Base-by-base conservation (phyloP, 2,329 filamentous ascomycete genomes). In the Fonsecaea pedrosoi region DNA sequence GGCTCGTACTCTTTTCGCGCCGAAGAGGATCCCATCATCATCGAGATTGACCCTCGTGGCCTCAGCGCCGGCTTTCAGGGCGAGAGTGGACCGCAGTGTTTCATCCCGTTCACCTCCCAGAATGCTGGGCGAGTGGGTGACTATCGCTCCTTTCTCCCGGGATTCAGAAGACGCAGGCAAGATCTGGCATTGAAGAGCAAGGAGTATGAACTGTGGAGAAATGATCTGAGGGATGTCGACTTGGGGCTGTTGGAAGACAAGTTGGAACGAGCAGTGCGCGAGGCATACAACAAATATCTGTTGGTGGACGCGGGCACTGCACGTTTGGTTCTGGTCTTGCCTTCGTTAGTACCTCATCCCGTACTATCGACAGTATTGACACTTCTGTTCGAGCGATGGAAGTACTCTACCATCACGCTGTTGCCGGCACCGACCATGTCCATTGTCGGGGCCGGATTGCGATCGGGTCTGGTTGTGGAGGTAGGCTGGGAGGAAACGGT, bases 401-500 rank as follows among this genome's bases (percentile, higher is more conserved):
- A 94, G 71, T 86, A 90, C 15, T 91, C 94, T 0, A 89, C 87
- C 25, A 86, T 98, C 70, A 94, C 92, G 2, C 83, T 99, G 50
- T 82, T 97, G 74, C 92, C 93, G 0, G 86, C 87, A 0, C 87
- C 94, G 0, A 85, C 92, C 21, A 89, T 95, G 78, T 84, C 88
- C 1, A 83, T 90, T 6, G 86, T 94, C 2, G 90, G 90, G 7
- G 93, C 94, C 5, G 95, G 95, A 0, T 82, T 96, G 48, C 88
- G 95, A 13, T 92, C 92, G n/a, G 92, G 90, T 0, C 78, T 99
- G 50, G 87, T 98, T 0, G 84, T 99, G 42, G 93, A 99, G 75
- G 85, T 99, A 67, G 95, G 94, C 53, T 99, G 95, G 95, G 85
- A 89, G 50, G 95, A 98, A 78, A 96, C 94, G 0, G 86, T 90